These are phyloP conservation scores for Stachybotrys elegans DNA, from an alignment of 2,329 filamentous ascomycete genomes.

Conservation along the genomic window DNA sequence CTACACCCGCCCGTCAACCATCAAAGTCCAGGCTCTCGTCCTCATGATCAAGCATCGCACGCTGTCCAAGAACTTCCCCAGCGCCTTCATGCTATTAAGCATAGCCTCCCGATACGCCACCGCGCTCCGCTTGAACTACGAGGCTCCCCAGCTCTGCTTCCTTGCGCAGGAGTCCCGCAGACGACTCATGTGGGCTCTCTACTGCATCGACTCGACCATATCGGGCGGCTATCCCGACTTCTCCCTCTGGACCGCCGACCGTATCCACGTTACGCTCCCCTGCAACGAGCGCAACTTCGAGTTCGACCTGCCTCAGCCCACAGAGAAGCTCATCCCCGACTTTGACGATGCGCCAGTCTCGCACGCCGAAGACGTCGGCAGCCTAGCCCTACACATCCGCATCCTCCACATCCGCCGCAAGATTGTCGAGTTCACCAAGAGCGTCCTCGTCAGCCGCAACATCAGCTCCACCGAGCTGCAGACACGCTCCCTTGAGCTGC, in stretches of 20 bases:
- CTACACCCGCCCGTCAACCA: conserved; percentile 50
- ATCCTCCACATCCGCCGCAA: conserved; percentile 50
- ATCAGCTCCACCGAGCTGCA: conserved; percentile 39
- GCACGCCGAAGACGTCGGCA: conserved; percentile 47
- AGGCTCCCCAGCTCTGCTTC: conserved; percentile 32
- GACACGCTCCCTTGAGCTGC: conserved; percentile 37
- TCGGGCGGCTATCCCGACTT: conserved; percentile 39
- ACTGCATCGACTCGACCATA: conserved; percentile 36
- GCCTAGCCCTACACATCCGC: conserved; percentile 50
- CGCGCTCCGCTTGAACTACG: conserved; percentile 38
- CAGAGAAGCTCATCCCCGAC: conserved; percentile 44
- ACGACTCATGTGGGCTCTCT: conserved; percentile 39
- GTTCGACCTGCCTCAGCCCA: conserved; percentile 51
- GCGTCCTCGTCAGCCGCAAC: conserved; percentile 28
- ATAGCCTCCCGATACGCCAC: conserved; percentile 37
- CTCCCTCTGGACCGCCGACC: conserved; percentile 36
- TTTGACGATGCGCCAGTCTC: conserved; percentile 31
- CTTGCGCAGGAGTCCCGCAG: conserved; percentile 37
- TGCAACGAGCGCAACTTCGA: conserved; percentile 44
- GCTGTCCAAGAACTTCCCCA: conserved; percentile 36
- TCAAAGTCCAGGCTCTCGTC: conserved; percentile 46
- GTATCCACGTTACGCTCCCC: conserved; percentile 35
- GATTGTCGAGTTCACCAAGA: conserved; percentile 49
- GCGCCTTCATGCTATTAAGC: conserved; percentile 39
- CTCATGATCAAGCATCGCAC: conserved; percentile 40